A percentile compares a stretch with the other conserved stretches of the same genome.
phyloP scores from a whole-genome alignment of 495 filamentous ascomycete species.

The Gamarada debralockiae region DNA sequence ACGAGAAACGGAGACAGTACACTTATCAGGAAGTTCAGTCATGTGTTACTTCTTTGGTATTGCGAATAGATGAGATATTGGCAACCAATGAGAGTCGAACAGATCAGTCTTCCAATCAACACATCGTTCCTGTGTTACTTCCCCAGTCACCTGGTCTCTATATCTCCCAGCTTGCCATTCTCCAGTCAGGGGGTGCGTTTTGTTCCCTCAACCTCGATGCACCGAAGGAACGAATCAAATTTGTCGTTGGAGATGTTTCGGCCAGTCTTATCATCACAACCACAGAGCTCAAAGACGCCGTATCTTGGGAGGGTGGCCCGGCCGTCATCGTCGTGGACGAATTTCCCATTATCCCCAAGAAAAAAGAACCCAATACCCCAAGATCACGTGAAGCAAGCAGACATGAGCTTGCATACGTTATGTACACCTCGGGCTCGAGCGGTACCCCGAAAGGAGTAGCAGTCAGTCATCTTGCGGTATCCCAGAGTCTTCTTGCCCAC shows the following conservation, averaged over 20 bases:
- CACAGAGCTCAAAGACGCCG: constrained; percentile 26
- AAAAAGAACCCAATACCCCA: not conserved
- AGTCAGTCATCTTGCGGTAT: constrained; percentile 70
- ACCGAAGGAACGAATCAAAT: constrained; percentile 65
- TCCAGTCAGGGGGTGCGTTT: constrained; percentile 76
- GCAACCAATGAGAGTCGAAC: not conserved
- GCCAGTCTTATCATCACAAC: constrained; percentile 53
- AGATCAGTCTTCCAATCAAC: constrained; percentile 11
- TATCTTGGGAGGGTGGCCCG: constrained; percentile 32
- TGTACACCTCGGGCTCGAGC: constrained; percentile 89
- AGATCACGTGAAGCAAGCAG: not conserved
- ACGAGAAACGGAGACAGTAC: constrained; percentile 9
- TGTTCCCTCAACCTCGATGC: constrained; percentile 72
- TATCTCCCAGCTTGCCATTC: constrained; percentile 63
- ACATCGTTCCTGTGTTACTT: constrained; percentile 68
- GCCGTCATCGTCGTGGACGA: constrained; percentile 24
- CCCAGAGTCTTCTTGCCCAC: constrained; percentile 75
- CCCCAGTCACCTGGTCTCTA: constrained; percentile 71
- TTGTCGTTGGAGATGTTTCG: constrained; percentile 66
- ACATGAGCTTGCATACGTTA: constrained; percentile 70
- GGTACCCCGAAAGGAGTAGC: constrained; percentile 85
- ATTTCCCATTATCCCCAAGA: constrained; percentile 11
- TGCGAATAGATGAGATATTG: constrained; percentile 6
- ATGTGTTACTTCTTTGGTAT: constrained; percentile 11
- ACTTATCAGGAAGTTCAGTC: constrained; percentile 16